A percentile compares a stretch with the other conserved stretches of the same genome.
Conservation (phyloP, 108 stramenopile species). For the Stephanodiscus triporus region DNA sequence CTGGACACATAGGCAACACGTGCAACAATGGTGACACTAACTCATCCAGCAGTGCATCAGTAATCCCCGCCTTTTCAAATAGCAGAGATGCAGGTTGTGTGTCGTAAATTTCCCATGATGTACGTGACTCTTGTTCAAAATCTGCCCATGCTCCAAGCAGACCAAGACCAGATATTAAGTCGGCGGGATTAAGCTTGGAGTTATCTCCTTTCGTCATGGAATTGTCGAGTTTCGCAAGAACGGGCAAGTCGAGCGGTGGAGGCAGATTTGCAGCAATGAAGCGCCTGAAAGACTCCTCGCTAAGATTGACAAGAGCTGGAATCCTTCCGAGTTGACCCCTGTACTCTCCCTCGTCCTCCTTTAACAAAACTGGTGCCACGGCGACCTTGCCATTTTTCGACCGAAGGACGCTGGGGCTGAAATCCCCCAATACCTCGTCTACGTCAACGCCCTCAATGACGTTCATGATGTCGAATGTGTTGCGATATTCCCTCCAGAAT, state of each 20-base stretch:
- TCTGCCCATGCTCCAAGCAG: conserved; percentile 75
- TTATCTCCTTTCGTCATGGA: conserved; percentile 8
- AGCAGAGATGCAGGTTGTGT: conserved; percentile 69
- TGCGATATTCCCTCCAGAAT: conserved; percentile 87
- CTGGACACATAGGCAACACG: conserved; percentile 85
- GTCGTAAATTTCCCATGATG: conserved; percentile 75
- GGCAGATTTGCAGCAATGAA: conserved; percentile 62
- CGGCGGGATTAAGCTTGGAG: conserved; percentile 32
- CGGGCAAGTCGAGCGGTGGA: conserved; percentile 74
- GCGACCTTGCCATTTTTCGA: conserved; percentile 76
- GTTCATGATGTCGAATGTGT: conserved; percentile 76
- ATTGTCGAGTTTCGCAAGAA: conserved; percentile 68
- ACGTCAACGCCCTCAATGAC: conserved; percentile 62
- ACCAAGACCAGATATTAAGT: conserved; percentile 69
- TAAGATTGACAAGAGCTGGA: too few relatives aligned
- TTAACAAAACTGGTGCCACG: conserved; percentile 70
- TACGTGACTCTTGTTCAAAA: conserved; percentile 74
- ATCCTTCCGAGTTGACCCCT: neutral
- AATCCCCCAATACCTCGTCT: conserved; percentile 72
- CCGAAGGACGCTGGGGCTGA: conserved; percentile 67
- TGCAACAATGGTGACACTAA: conserved; percentile 80
- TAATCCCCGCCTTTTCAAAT: conserved; percentile 70
- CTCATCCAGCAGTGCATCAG: conserved; percentile 62
- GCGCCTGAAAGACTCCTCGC: conserved; percentile 26
- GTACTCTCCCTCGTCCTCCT: conserved; percentile 15